These are phyloP conservation scores for Fraxinus quadrangulata DNA, from an alignment of 257 asterid species.

Conservation along the genomic window DNA sequence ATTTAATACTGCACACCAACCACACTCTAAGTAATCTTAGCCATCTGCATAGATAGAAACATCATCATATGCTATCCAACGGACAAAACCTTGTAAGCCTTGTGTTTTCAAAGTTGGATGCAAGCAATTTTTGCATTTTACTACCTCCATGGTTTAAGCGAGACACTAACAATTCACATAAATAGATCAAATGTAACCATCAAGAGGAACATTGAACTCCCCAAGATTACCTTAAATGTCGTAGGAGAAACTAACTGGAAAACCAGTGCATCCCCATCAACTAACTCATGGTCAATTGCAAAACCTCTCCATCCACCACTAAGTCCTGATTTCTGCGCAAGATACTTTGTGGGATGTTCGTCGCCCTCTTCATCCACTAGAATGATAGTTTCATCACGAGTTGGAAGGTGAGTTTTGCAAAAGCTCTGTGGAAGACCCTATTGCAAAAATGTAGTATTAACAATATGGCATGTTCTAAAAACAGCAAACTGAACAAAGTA, in stretches of 20 bases:
- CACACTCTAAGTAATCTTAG: neutral
- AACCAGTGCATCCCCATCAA: slow-evolving; percentile 57
- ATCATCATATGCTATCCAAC: neutral
- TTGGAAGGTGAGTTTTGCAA: slow-evolving; percentile 49
- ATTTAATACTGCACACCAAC: neutral
- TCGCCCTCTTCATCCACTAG: slow-evolving; percentile 46
- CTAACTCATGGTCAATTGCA: slow-evolving; percentile 45
- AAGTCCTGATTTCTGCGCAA: slow-evolving; percentile 49
- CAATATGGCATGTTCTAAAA: neutral
- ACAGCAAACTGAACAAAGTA: neutral
- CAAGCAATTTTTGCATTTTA: no score
- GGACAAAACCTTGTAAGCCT: neutral
- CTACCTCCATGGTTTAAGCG: neutral
- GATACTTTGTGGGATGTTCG: slow-evolving; percentile 39
- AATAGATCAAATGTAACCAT: neutral
- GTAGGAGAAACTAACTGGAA: slow-evolving; percentile 51
- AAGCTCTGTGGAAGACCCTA: slow-evolving; percentile 51
- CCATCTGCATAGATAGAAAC: neutral
- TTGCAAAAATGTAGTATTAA: neutral
- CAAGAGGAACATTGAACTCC: neutral
- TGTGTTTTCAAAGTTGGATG: no score
- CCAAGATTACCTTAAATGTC: slow-evolving; percentile 49
- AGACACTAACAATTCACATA: neutral
- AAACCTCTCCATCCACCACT: slow-evolving; percentile 68
- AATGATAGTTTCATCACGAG: slow-evolving; percentile 35